Evolutionary conservation across 73 alveolate species (phyloP), one percentile per base, ranked within the genome.

Genomic region (Paramecium pentaurelia): DNA sequence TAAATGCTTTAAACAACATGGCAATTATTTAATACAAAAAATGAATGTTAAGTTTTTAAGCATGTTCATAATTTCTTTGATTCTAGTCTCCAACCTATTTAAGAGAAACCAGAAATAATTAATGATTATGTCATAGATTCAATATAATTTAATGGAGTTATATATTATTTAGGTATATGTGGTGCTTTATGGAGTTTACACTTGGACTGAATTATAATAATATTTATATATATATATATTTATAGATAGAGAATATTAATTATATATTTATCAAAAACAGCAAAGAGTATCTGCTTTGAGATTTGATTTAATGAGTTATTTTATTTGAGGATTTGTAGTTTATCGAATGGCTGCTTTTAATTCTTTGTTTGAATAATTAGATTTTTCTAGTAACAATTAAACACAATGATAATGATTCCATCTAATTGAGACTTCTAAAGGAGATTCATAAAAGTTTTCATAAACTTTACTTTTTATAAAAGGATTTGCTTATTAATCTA

Each of bases 391-490:
- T 27, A 80, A 49, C n/a, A 47, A 11, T 80, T 47, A 4, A 10
- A 47, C 71, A 36, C 91, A 80, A 27, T 16, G 28, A 16, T 44
- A 45, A 45, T 80, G 91, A 45, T 49, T 49, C 91, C 91, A 80
- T 27, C 91, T 22, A 6, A 40, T 12, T 11, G 64, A 80, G n/a
- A 80, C 91, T 45, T 80, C 91, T 36, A 80, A 49, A 3, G 91
- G 91, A 42, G 64, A 25, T 49, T 80, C 91, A 44, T 44, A 45
- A 18, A 42, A 20, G 8, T 80, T 27, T 20, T 49, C 91, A 80
- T 44, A 80, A n/a, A 80, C 91, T 49, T 47, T 80, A 38, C 91
- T 80, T 47, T 45, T 49, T 1, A 42, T 80, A 80, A 38, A 64
- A 11, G 58, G 42, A 80, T 80, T 49, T 5, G 75, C 91, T 27